A percentile compares a stretch with the other conserved stretches of the same genome.
Conservation (phyloP, 345 rosid species). For the Hibiscus trionum region DNA sequence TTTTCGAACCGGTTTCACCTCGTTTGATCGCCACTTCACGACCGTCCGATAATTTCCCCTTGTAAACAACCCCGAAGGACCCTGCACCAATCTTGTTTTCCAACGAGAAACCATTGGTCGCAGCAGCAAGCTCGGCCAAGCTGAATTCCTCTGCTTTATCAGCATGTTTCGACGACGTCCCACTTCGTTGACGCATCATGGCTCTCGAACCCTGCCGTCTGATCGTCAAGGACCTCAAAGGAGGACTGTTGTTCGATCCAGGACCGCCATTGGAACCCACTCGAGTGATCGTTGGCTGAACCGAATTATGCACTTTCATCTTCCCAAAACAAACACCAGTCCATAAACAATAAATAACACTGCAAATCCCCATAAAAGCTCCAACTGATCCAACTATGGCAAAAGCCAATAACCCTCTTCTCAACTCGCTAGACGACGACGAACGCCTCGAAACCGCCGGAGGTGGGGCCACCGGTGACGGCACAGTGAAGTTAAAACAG, state of each 20-base stretch:
- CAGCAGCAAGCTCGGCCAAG: constrained; percentile 61
- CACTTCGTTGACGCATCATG: constrained; percentile 88
- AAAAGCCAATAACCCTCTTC: constrained; percentile 56
- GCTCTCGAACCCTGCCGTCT: constrained; percentile 67
- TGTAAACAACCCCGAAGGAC: constrained; percentile 81
- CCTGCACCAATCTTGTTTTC: constrained; percentile 88
- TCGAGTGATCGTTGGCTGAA: constrained; percentile 80
- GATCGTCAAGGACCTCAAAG: constrained; percentile 56
- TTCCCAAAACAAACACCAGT: constrained; percentile 64
- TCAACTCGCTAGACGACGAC: constrained; percentile 31
- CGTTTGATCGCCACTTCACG: constrained; percentile 87
- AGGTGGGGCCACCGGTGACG: background rate
- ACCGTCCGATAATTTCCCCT: constrained; percentile 64
- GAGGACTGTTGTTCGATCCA: constrained; percentile 44
- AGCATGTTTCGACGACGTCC: constrained; percentile 72
- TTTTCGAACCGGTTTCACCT: constrained; percentile 55
- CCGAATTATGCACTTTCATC: constrained; percentile 84
- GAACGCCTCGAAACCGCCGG: constrained; percentile 11
- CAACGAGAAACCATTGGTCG: constrained; percentile 58
- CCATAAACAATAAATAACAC: constrained; percentile 62
- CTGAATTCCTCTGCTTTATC: constrained; percentile 75
- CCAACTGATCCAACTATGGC: constrained; percentile 70
- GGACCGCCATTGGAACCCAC: constrained; percentile 44
- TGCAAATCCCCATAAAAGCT: constrained; percentile 48
- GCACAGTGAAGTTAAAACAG: constrained; percentile 3